Conservation (phyloP, 495 filamentous ascomycete species). For the Schizothecium vesticola region DNA sequence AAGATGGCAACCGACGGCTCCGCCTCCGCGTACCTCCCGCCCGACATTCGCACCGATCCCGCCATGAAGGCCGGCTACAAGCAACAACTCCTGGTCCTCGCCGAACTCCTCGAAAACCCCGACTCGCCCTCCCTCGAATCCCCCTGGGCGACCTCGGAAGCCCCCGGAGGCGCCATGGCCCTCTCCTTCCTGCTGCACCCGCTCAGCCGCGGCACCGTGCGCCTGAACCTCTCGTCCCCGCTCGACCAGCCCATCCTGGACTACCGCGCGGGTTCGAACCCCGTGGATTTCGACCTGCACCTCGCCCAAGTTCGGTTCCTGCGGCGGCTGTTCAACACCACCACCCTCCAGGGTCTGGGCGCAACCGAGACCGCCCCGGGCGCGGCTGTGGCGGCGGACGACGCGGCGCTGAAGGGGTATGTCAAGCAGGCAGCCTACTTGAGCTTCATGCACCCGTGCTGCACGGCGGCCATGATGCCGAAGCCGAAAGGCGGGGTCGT, state of each 20-base stretch:
- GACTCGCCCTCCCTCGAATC: constrained; percentile 20
- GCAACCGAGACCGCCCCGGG: constrained; percentile 12
- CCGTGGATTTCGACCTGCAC: constrained; percentile 20
- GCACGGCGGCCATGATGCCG: constrained; percentile 53
- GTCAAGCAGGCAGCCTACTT: constrained; percentile 6
- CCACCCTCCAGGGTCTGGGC: constrained; percentile 8
- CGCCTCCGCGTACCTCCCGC: constrained; percentile 9
- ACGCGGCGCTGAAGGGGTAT: constrained; percentile 11
- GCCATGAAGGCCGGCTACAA: constrained; percentile 22
- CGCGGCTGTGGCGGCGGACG: not conserved
- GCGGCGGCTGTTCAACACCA: constrained; percentile 18
- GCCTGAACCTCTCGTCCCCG: not conserved
- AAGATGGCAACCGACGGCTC: not conserved
- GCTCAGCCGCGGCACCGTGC: constrained; percentile 23
- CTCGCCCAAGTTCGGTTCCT: constrained; percentile 15
- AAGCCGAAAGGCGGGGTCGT: constrained; percentile 46
- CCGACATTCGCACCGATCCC: constrained; percentile 2
- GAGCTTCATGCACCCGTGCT: constrained; percentile 25
- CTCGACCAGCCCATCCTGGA: constrained; percentile 4
- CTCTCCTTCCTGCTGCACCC: constrained; percentile 30
- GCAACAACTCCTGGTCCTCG: constrained; percentile 16
- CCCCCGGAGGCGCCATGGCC: constrained; percentile 13
- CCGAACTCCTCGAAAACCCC: constrained; percentile 14
- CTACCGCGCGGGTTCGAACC: constrained; percentile 11
- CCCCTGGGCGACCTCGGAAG: constrained; percentile 24